Evolutionary conservation across 2,329 filamentous ascomycete species (phyloP).

Genomic region (Epicoccum sorghinum): DNA sequence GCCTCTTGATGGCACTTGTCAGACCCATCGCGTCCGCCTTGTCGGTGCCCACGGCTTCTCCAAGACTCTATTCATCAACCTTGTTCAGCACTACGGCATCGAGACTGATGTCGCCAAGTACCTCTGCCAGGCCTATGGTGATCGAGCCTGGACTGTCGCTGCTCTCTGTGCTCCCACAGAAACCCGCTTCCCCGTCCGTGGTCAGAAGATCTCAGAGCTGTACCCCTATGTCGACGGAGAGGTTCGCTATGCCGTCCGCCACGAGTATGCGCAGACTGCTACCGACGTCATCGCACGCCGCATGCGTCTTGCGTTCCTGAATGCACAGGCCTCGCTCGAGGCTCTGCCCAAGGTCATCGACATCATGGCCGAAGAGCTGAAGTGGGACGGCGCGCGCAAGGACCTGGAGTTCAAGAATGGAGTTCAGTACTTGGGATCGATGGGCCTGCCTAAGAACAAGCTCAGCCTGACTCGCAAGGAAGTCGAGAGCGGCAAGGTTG

Average conservation of each 20-base stretch:
- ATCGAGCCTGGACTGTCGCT: conserved; percentile 90
- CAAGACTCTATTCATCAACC: conserved; percentile 90
- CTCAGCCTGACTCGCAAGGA: conserved; percentile 62
- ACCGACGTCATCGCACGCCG: conserved; percentile 86
- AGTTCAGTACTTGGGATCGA: conserved; percentile 63
- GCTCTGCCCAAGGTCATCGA: conserved; percentile 85
- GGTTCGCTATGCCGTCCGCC: conserved; percentile 81
- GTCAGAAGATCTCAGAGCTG: conserved; percentile 76
- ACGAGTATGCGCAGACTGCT: conserved; percentile 91
- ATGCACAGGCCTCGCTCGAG: conserved; percentile 88
- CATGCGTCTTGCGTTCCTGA: conserved; percentile 86
- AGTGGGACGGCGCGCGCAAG: conserved; percentile 75
- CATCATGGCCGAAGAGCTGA: conserved; percentile 83
- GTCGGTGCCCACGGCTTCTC: conserved; percentile 86
- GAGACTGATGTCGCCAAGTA: conserved; percentile 93
- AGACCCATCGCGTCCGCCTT: conserved; percentile 81
- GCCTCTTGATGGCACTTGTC: conserved; percentile 74
- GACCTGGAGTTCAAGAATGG: conserved; percentile 81
- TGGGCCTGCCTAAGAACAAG: conserved; percentile 66
- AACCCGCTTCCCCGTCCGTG: conserved; percentile 80
- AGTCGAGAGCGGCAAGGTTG: conserved; percentile 60
- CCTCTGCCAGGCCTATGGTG: conserved; percentile 84
- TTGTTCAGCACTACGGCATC: conserved; percentile 90
- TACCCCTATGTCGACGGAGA: conserved; percentile 95
- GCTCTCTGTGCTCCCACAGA: conserved; percentile 78